phyloP scores from a whole-genome alignment of 345 rosid species.

The Noccaea bulbosa region DNA sequence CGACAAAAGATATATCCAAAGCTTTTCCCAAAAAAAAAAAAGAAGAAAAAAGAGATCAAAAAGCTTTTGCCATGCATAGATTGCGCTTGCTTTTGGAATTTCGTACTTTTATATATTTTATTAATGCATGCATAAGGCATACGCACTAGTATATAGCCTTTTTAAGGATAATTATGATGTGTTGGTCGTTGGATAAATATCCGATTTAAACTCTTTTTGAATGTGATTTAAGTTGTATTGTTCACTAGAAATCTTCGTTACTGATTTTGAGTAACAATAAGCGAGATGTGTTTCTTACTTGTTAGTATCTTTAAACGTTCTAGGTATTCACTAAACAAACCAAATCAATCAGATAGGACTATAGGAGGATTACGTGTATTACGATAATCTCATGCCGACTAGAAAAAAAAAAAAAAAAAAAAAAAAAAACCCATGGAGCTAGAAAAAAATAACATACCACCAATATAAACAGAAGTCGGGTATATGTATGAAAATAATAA shows the following conservation, averaged over 20 bases:
- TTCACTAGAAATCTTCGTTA: background rate
- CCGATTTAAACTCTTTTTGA: background rate
- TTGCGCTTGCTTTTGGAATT: constrained; percentile 43
- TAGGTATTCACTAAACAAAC: background rate
- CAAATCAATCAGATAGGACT: constrained; percentile 11
- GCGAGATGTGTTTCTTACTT: background rate
- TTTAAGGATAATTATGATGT: background rate
- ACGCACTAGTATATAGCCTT: constrained; percentile 29
- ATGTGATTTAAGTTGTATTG: background rate
- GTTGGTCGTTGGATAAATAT: constrained; percentile 12
- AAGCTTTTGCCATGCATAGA: constrained; percentile 44
- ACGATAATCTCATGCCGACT: constrained; percentile 8
- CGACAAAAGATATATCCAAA: constrained; percentile 31
- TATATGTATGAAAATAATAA: constrained; percentile 29
- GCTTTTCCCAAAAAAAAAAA: constrained; percentile 6
- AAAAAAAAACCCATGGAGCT: constrained; percentile 12
- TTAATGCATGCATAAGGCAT: constrained; percentile 33
- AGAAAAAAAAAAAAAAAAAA: background rate
- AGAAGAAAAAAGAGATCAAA: background rate
- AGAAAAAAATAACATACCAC: constrained; percentile 37
- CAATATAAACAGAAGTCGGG: constrained; percentile 15
- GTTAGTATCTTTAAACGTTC: constrained; percentile 3
- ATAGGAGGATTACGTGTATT: background rate
- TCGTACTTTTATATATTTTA: constrained; percentile 14
- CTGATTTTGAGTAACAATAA: background rate